Evolutionary conservation across 352 stramenopile species (phyloP).

Genomic region (Blastocystis sp.): DNA sequence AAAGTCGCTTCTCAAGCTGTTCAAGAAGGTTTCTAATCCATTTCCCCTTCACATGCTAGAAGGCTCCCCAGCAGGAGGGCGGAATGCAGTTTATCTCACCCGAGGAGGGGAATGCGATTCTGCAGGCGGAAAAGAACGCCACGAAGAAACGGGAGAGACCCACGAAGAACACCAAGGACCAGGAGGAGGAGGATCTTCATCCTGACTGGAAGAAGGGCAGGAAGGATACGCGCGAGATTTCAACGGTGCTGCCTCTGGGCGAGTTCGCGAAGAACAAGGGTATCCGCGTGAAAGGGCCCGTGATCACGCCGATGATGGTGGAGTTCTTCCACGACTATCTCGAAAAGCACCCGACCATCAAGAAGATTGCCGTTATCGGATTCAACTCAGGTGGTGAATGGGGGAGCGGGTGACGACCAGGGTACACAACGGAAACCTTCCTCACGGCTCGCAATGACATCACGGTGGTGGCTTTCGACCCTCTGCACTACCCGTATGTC

Average conservation of each 20-base stretch:
- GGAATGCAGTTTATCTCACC: slow-evolving; percentile 51
- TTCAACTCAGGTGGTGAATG: slow-evolving; percentile 52
- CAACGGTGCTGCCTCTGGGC: slow-evolving; percentile 44
- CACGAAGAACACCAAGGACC: background rate
- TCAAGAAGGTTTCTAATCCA: background rate
- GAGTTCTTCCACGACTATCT: slow-evolving; percentile 67
- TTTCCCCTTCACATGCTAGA: background rate
- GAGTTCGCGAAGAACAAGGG: background rate
- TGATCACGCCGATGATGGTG: slow-evolving; percentile 67
- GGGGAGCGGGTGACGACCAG: background rate
- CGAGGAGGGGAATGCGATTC: slow-evolving; percentile 27
- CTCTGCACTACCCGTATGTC: slow-evolving; percentile 45
- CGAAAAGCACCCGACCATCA: slow-evolving; percentile 51
- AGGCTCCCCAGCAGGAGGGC: slow-evolving; percentile 2
- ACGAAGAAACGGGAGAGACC: slow-evolving; percentile 10
- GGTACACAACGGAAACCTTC: slow-evolving; percentile 67
- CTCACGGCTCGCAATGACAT: slow-evolving; percentile 62
- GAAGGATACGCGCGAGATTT: slow-evolving; percentile 47
- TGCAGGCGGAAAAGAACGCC: background rate
- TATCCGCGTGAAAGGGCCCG: slow-evolving; percentile 33
- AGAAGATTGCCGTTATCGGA: slow-evolving; percentile 63
- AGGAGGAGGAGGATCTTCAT: background rate
- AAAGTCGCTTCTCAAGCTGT: slow-evolving; percentile 15
- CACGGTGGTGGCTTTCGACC: slow-evolving; percentile 56
- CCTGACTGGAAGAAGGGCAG: slow-evolving; percentile 36